Evolutionary conservation across 1,284 basidiomycete species (phyloP), one percentile per base, ranked within the genome.

Genomic region (Ceratobasidium sp.): DNA sequence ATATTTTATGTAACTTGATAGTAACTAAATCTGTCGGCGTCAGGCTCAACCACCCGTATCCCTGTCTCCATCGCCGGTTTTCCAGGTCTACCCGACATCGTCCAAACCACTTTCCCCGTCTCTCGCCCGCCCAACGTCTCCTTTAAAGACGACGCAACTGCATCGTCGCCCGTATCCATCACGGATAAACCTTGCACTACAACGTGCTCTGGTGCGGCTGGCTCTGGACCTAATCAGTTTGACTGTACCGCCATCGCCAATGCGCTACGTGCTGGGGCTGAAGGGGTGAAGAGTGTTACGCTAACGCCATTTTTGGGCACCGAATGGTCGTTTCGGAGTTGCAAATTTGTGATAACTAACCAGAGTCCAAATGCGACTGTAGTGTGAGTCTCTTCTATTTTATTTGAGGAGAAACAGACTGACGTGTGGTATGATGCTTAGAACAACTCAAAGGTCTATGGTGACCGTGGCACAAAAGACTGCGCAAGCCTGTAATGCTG

Each of bases 191-290:
- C 71, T 10, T 74, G 71, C 61, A 65, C 44, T 13, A 74, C 59
- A 17, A 65, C 54, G 2, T 74, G 71, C 33, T 74, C 71, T 42
- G 71, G 71, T 7, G 33, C 71, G 10, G 44, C 71, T 7, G 59
- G 59, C n/a, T 54, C 71, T 38, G 71, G 71, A n/a, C 71, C 71
- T 1, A 74, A 65, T 38, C 71, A 74, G 33, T 54, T 64, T 46
- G 71, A 74, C 23, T 74, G 71, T 38, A 65, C 59, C 6, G 65
- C 59, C 13, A 74, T 74, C 42, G 71, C 71, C 71, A 74, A 64
- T 46, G 38, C 59, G 23, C 38, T 74, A 17, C 46, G 61, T 12
- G n/a, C 38, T 6, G 68, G 38, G 10, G 17, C 13, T 13, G 26
- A 67, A 7, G 59, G 48, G 20, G 48, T 33, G 9, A 50, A 62